Conservation (phyloP, 2,329 filamentous ascomycete species). For the Rhynchosporium secalis region DNA sequence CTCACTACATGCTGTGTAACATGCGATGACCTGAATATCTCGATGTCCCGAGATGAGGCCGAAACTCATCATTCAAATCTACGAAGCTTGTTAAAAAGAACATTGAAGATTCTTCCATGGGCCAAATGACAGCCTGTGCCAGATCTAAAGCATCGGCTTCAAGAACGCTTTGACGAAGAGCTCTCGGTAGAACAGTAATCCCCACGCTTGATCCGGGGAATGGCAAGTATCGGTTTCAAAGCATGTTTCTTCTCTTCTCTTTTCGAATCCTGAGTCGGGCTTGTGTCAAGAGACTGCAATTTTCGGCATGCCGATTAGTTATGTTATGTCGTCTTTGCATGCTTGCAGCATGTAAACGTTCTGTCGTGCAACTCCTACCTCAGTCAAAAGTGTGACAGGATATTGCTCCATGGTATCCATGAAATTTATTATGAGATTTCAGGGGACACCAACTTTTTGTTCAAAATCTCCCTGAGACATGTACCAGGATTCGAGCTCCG, state of each 20-base stretch:
- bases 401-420: neutral
- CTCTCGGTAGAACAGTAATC: neutral
- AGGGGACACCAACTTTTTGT: neutral
- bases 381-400: conserved; percentile 20
- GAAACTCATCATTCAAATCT: neutral
- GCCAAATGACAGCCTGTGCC: neutral
- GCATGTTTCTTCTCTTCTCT: neutral
- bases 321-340: neutral
- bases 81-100: neutral
- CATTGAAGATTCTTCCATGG: neutral
- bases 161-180: too few species aligned
- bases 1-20: conserved; percentile 11
- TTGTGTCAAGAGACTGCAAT: conserved; percentile 4
- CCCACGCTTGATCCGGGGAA: neutral
- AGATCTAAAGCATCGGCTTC: neutral
- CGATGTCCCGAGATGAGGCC: conserved; percentile 23
- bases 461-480: neutral
- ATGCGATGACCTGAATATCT: conserved; percentile 4
- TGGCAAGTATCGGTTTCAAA: neutral
- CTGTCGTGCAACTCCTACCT: conserved; percentile 17
- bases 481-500: conserved; percentile 2
- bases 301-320: conserved; percentile 17
- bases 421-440: neutral
- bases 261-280: conserved; percentile 4
- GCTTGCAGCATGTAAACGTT: conserved; percentile 14